Evolutionary conservation across 1,284 basidiomycete species (phyloP), one percentile per base, ranked within the genome.

Genomic region (Ceratobasidium sp.): DNA sequence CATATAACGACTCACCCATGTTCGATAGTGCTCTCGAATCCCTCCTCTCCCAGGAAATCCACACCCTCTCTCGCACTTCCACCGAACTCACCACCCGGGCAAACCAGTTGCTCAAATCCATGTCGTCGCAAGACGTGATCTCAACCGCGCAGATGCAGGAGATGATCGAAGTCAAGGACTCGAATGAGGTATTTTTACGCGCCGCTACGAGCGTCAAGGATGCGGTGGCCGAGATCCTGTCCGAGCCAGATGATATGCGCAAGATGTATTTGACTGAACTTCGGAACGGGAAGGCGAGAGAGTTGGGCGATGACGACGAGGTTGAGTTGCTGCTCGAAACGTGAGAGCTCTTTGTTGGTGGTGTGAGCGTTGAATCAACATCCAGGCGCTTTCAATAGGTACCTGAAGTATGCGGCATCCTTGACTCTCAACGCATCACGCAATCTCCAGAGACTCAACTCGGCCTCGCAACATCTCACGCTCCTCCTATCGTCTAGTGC

Each of bases 121-220:
- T 73, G 72, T 73, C 72, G 23, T 67, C 72, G n/a, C 64, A 65
- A 41, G 72, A 73, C 23, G 72, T 73, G 32, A 73, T 73, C 41
- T 73, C 72, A 28, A 73, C 72, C 50, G 64, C 59, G 16, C 72
- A 73, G 32, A 65, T 73, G 62, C 72, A 73, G 36, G 72, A 73
- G 62, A 65, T 73, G 60, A 67, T 73, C 32, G 72, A 73, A 58
- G 72, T 73, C 55, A 73, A 73, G 45, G 72, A 73, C 46, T 53
- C 72, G 43, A 69, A 48, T 26, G 72, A 73, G 62, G 50, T 65
- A 34, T 73, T 73, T 57, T 23, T 73, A 32, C 72, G 72, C 5
- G 43, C 64, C 16, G 64, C 72, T 5, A 73, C 57, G 14, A 60
- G 58, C 18, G 64, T 69, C 53, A 73, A 73, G 46, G 62, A 65